phyloP scores from a whole-genome alignment of 2,329 filamentous ascomycete genomes.

The Ascochyta koolunga region DNA sequence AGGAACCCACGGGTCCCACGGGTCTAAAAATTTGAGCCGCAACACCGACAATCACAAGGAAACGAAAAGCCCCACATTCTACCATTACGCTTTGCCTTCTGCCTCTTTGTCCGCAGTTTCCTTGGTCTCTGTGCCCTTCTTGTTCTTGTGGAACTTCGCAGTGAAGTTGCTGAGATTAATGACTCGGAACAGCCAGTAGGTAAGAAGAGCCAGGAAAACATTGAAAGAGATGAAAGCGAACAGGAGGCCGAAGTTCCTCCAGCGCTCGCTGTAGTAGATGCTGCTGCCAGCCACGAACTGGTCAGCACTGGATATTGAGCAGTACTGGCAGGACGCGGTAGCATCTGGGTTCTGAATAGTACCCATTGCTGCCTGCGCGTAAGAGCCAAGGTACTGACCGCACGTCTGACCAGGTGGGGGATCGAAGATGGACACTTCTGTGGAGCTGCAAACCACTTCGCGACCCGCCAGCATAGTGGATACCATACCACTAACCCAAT shows the following conservation, averaged over 20 bases:
- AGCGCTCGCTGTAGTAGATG: constrained; percentile 58
- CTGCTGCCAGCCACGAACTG: constrained; percentile 53
- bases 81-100: constrained; percentile 14
- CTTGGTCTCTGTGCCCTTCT: constrained; percentile 26
- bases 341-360: constrained; percentile 53
- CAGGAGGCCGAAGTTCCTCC: constrained; percentile 74
- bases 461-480: constrained; percentile 52
- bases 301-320: constrained; percentile 54
- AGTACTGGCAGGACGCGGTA: constrained; percentile 58
- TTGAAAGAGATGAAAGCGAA: constrained; percentile 72
- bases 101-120: constrained; percentile 18
- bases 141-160: constrained; percentile 22
- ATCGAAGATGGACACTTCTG: constrained; percentile 52
- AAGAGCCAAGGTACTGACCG: constrained; percentile 52
- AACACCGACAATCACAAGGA: not conserved
- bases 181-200: constrained; percentile 60
- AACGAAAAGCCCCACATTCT: constrained; percentile 3
- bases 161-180: constrained; percentile 28
- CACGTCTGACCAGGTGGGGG: constrained; percentile 52
- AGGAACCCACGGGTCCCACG: not conserved
- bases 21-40: constrained; percentile 6
- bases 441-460: constrained; percentile 54
- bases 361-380: constrained; percentile 47
- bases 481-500: constrained; percentile 57
- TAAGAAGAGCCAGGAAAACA: constrained; percentile 60